Percentiles rank a stretch among this genome's conserved stretches.
Conservation (phyloP, 306 rosid species). For the apple (Malus domestica) region ASM211411v1 NC_041791.1:11200501-11201000, state of each 20-base stretch:
- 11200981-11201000: no score
- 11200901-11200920: no score
- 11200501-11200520: slow-evolving; percentile 24
- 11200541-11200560: background rate
- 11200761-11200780: background rate
- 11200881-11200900: no score
- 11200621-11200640: background rate
- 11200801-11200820: background rate
- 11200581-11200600: background rate
- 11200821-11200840: background rate
- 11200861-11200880: no score
- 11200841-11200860: no score
- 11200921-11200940: no score
- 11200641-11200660: background rate
- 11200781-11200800: fast-evolving
- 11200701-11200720: background rate
- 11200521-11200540: background rate
- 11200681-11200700: no score
- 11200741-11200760: background rate
- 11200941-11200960: no score
- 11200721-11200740: background rate
- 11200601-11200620: background rate
- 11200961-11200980: no score
- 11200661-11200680: background rate
- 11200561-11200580: background rate